Evolutionary conservation across 2,329 filamentous ascomycete genomes (phyloP), one percentile per base, ranked within the genome.

Genomic region (Aspergillus sp.): DNA sequence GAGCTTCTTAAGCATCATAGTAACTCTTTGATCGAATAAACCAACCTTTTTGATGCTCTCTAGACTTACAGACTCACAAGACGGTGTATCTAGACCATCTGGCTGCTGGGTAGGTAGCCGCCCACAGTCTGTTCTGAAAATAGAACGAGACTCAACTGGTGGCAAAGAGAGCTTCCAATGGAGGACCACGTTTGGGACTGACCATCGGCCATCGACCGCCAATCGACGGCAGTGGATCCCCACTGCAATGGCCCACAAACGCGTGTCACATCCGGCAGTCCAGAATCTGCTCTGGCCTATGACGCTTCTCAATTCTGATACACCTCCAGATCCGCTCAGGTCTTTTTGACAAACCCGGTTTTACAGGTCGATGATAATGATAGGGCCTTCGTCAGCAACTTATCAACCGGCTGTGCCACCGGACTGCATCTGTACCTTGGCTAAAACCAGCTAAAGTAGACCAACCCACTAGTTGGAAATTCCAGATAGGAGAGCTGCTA

Each of bases 181-280:
- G 47, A 50, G 47, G 21, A 30, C 53, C 53, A 55, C n/a, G 39
- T 47, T 47, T 38, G 41, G 30, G 53, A 47, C 53, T 17, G 53
- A 25, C 23, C n/a, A 7, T 43, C 38, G 25, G 39, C 23, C n/a
- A 12, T 43, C 38, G 25, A 30, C 25, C 47, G 47, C 47, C 47
- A 50, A 50, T 32, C 23, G 47, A 28, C 32, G 48, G 38, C 17
- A 23, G 38, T 58, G 55, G 57, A 55, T 58, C 62, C 55, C 60
- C 43, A 56, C 32, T 38, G 21, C 13, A 10, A n/a, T 43, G 60
- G 54, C 63, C 72, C 72, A 73, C 72, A 58, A 73, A 74, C 71
- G 72, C 72, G 73, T 73, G 73, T 74, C 72, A 72, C 67, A 55
- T 51, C 19, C 30, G 47, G 28, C 55, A 50, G 21, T 60, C 36